phyloP scores from a whole-genome alignment of 108 stramenopile species.

The Stephanodiscus triporus region DNA sequence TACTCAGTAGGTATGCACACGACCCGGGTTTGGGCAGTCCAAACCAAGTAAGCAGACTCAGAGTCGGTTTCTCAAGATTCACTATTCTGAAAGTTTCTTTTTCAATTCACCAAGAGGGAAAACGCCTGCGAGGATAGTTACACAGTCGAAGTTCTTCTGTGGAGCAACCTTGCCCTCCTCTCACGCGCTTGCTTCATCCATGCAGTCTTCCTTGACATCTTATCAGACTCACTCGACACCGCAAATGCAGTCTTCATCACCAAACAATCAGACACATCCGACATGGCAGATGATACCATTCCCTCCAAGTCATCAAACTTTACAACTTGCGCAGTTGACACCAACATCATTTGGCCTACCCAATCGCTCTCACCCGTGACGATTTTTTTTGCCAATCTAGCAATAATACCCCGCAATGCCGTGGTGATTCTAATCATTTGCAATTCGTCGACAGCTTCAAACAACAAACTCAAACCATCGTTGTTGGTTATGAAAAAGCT shows the following conservation, averaged over 20 bases:
- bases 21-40: too few species aligned
- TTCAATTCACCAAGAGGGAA: not conserved
- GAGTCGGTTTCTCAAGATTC: too few species aligned
- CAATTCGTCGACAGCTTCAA: constrained; percentile 4
- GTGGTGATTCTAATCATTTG: constrained; percentile 12
- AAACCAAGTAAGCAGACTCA: too few species aligned
- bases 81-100: not conserved
- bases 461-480: constrained; percentile 4
- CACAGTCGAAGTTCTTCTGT: not conserved
- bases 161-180: not conserved
- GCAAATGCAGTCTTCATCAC: constrained; percentile 6
- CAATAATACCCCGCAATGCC: not conserved
- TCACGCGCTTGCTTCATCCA: not conserved
- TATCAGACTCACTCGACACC: not conserved
- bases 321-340: not conserved
- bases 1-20: too few species aligned
- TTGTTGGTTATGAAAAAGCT: not conserved
- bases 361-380: constrained; percentile 4
- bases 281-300: not conserved
- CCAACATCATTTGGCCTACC: constrained; percentile 5
- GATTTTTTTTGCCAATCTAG: constrained; percentile 1
- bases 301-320: not conserved
- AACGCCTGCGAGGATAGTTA: too few species aligned
- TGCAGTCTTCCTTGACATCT: not conserved
- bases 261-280: constrained; percentile 3